Evolutionary conservation across 139 green algal species (phyloP).

Genomic region (Protoeuglena noctilucae): DNA sequence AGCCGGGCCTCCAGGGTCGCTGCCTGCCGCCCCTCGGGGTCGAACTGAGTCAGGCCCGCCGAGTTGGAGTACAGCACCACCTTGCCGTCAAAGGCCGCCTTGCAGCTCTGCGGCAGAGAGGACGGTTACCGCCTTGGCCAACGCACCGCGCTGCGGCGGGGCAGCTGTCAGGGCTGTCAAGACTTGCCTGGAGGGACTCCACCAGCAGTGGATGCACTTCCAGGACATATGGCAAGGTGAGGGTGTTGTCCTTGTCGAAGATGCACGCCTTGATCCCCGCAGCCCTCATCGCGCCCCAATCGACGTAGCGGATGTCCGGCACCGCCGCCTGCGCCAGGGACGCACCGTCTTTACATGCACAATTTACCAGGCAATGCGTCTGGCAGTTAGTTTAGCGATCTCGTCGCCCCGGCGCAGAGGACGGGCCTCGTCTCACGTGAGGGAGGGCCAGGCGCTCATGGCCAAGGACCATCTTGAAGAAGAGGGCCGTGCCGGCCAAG

Average conservation of each 20-base stretch:
- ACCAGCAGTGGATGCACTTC: slow-evolving; percentile 13
- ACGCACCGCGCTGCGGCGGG: background rate
- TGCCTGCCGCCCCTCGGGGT: slow-evolving; percentile 65
- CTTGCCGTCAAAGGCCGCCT: slow-evolving; percentile 30
- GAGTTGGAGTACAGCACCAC: slow-evolving; percentile 82
- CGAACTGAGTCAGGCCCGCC: slow-evolving; percentile 74
- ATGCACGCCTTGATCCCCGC: slow-evolving; percentile 63
- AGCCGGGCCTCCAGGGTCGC: slow-evolving; percentile 49
- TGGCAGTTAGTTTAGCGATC: background rate
- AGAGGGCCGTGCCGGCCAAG: slow-evolving; percentile 42
- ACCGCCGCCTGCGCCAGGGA: slow-evolving; percentile 62
- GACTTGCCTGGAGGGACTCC: background rate
- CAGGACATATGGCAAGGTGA: slow-evolving; percentile 59
- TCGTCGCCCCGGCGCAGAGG: background rate
- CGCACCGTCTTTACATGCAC: slow-evolving; percentile 23
- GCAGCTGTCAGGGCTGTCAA: background rate
- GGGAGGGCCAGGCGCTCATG: background rate
- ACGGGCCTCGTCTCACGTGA: background rate
- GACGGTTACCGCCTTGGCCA: too few relatives aligned
- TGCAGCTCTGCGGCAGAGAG: slow-evolving; percentile 16
- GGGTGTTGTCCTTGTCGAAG: slow-evolving; percentile 96
- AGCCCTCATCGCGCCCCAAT: slow-evolving; percentile 43
- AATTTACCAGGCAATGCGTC: slow-evolving; percentile 30
- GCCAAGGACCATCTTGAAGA: slow-evolving; percentile 33
- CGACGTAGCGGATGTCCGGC: slow-evolving; percentile 36